Evolutionary conservation across 2,329 filamentous ascomycete genomes (phyloP), one percentile per base, ranked within the genome.

Genomic region (Calonectria crousiana): DNA sequence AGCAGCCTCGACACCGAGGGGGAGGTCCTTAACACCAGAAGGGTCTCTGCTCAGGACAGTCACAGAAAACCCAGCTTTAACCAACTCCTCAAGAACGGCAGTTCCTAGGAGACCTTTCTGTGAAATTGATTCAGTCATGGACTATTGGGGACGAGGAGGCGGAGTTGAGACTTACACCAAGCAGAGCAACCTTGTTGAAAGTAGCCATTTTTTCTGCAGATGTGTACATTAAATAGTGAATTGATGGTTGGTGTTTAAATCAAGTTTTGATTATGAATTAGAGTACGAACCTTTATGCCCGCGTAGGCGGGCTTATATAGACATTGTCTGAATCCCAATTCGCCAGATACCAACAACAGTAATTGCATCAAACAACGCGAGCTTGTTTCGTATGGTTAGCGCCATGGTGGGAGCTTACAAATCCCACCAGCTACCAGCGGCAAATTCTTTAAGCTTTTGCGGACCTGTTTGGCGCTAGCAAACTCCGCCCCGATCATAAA

Each of bases 1-100:
- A 11, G 65, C 30, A 26, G 77, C 70, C 44, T 72, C 38, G 13
- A 66, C 70, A 28, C 53, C 34, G 20, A 32, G 18, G 13, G 70
- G 70, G 11, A 66, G 28, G 28, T 14, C 44, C 6, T 69, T n/a
- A 34, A 26, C 52, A 28, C n/a, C 16, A 16, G 44, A 47, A 14
- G 26, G 20, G 20, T 38, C 30, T 20, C 90, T 88, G 38, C 87
- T 88, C 41, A 92, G 85, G 51, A 89, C 84, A 14, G 88, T 90
- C 69, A 90, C 84, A 69, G 86, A 85, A 84, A 91, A 83, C 10
- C 79, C 82, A 16, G 76, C 78, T 0, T 77, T 75, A 47, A 83
- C 69, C 11, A 85, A 77, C 30, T 81, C 78, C 3, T 79, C 74
- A 32, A 83, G 71, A 13, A 83, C 74, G 1, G 78, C 74, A 4